These are phyloP conservation scores for Tremellales sp. DNA, from an alignment of 1,284 basidiomycete species.

Conservation along the genomic window DNA sequence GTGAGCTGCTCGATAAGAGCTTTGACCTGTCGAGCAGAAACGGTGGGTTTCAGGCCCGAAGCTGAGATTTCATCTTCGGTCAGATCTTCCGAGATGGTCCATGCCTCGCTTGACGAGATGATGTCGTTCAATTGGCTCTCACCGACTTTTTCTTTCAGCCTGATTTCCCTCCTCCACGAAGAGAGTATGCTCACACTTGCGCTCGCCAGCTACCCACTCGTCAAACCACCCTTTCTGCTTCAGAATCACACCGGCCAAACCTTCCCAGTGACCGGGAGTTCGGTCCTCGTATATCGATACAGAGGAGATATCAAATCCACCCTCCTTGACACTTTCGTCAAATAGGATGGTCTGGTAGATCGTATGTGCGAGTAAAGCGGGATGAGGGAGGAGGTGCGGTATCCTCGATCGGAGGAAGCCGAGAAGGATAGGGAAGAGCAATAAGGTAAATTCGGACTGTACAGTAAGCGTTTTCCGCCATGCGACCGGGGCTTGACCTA, in stretches of 20 bases:
- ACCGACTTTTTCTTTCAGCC: slow-evolving; percentile 45
- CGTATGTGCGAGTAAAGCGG: slow-evolving; percentile 87
- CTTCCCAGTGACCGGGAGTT: slow-evolving; percentile 58
- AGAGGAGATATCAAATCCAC: slow-evolving; percentile 63
- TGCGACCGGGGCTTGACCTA: slow-evolving; percentile 46
- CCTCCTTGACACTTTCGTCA: slow-evolving; percentile 73
- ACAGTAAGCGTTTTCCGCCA: background rate
- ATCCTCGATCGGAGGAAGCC: slow-evolving; percentile 70
- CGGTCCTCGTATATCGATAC: slow-evolving; percentile 21
- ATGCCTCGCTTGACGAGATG: slow-evolving; percentile 75
- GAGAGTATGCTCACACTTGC: slow-evolving; percentile 61
- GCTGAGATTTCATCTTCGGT: slow-evolving; percentile 53
- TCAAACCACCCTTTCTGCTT: slow-evolving; percentile 83
- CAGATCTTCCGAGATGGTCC: slow-evolving; percentile 71
- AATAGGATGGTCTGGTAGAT: slow-evolving; percentile 88
- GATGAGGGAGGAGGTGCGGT: slow-evolving; percentile 68
- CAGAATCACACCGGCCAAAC: slow-evolving; percentile 74
- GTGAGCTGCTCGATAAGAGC: slow-evolving; percentile 84
- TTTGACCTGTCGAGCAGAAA: slow-evolving; percentile 73
- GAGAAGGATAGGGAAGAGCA: slow-evolving; percentile 65
- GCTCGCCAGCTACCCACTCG: slow-evolving; percentile 82
- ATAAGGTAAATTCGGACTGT: slow-evolving; percentile 72
- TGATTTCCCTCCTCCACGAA: too few species aligned
- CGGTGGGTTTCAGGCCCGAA: slow-evolving; percentile 56
- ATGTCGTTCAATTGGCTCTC: slow-evolving; percentile 66